phyloP scores from a whole-genome alignment of 371 early-diverging fungal species.

The Mortierella sp. region DNA sequence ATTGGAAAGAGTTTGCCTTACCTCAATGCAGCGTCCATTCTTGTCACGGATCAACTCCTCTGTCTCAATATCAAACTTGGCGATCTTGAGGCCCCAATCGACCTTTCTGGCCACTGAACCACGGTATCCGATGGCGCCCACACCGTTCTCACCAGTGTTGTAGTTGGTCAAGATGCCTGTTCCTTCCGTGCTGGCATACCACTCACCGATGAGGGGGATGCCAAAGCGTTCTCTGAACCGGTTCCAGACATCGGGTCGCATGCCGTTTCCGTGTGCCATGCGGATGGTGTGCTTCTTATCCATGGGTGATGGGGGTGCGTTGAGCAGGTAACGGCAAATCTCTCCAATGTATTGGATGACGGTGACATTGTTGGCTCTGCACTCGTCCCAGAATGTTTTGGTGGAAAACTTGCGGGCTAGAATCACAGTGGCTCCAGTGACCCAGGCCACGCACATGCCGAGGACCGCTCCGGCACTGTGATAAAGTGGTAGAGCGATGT shows the following conservation, averaged over 20 bases:
- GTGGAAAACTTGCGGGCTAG: slow-evolving; percentile 53
- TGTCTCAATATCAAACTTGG: slow-evolving; percentile 53
- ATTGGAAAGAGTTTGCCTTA: too few relatives aligned
- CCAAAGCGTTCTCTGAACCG: slow-evolving; percentile 62
- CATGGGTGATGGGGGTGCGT: slow-evolving; percentile 59
- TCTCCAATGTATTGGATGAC: slow-evolving; percentile 75
- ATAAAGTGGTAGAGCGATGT: slow-evolving; percentile 49
- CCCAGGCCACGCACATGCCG: slow-evolving; percentile 52
- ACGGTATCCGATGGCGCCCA: slow-evolving; percentile 52
- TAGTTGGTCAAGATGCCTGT: slow-evolving; percentile 54
- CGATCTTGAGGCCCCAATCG: slow-evolving; percentile 51
- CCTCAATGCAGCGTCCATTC: slow-evolving; percentile 65
- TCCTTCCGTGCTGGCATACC: slow-evolving; percentile 54
- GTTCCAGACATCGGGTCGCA: slow-evolving; percentile 77
- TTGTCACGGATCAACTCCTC: slow-evolving; percentile 58
- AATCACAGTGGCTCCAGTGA: slow-evolving; percentile 50
- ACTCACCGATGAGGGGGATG: slow-evolving; percentile 48
- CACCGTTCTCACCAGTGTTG: slow-evolving; percentile 50
- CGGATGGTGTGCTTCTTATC: slow-evolving; percentile 66
- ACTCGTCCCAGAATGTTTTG: slow-evolving; percentile 53
- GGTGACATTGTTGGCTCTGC: slow-evolving; percentile 48
- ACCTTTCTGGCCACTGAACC: slow-evolving; percentile 33
- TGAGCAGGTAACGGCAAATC: slow-evolving; percentile 73
- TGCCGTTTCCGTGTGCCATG: slow-evolving; percentile 77
- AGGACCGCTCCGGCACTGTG: slow-evolving; percentile 49